Evolutionary conservation across 352 stramenopile species (phyloP).

Genomic region (Globisporangium emineosum): DNA sequence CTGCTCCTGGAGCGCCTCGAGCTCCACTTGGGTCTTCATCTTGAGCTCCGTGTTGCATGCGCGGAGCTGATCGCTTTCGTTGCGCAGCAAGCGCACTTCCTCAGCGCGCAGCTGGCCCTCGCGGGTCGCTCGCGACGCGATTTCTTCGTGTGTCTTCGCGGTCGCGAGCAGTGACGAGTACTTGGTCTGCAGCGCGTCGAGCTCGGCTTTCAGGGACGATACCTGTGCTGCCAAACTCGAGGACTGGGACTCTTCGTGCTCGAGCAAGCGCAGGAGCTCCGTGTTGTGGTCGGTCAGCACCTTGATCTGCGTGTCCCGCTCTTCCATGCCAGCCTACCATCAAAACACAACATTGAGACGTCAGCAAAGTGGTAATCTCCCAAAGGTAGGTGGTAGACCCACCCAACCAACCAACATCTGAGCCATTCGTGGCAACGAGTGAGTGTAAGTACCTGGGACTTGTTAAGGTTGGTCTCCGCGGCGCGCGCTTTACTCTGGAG

Average conservation of each 20-base stretch:
- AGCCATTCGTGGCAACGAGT: too few relatives aligned
- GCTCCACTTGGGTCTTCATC: conserved; percentile 94
- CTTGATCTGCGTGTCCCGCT: conserved; percentile 91
- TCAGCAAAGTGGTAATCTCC: not conserved
- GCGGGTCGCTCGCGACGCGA: conserved; percentile 80
- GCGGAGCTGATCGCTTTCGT: conserved; percentile 90
- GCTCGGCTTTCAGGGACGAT: conserved; percentile 53
- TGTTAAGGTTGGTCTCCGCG: conserved; percentile 80
- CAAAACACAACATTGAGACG: not conserved
- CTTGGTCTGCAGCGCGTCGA: conserved; percentile 85
- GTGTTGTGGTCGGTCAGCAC: conserved; percentile 95
- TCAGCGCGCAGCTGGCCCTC: conserved; percentile 93
- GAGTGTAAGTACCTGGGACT: conserved; percentile 45
- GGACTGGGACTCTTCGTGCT: conserved; percentile 92
- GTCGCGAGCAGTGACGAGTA: conserved; percentile 89
- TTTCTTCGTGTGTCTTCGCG: conserved; percentile 92
- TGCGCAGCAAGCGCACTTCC: conserved; percentile 90
- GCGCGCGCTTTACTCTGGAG: conserved; percentile 86
- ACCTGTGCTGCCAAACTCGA: conserved; percentile 59
- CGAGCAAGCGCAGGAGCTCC: conserved; percentile 92
- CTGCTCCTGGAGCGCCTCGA: conserved; percentile 95
- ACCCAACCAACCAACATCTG: not conserved
- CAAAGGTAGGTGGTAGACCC: too few relatives aligned
- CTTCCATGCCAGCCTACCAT: conserved; percentile 58
- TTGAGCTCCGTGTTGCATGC: conserved; percentile 91